Base-by-base conservation (phyloP, 129 eudicot species). In the Kitagawia praeruptora region DNA sequence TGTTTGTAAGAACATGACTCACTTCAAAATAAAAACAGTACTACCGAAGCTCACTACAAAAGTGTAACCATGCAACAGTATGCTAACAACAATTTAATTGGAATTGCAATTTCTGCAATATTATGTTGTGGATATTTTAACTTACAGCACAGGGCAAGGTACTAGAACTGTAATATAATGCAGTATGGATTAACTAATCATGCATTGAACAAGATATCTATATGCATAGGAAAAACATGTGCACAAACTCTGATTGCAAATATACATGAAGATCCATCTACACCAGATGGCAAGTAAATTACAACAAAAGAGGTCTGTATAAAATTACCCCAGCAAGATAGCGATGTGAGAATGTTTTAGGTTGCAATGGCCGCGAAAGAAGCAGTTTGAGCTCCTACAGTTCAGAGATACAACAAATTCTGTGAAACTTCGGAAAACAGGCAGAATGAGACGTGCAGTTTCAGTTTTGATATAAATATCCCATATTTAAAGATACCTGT, bases 291-390 rank as follows among this genome's bases (percentile, higher is more conserved):
- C 72, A 75, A 18, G 44, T 28, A 47, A 21, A n/a, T 47, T 53
- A 51, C 67, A 66, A 48, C 21, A 78, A 77, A 80, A 56, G 42
- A 61, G 64, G 46, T n/a, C 5, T 18, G 46, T 73, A 37, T 27
- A 34, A 75, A 34, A 70, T 83, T 88, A 95, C 98, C 92, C 98
- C 98, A 70, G 98, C 96, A 85, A 95, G 82, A 83, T 80, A 95
- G 82, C 96, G 97, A 80, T 86, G 90, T 48, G 98, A 94, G 78
- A 94, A 92, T 70, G 98, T 75, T 80, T 87, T 90, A 34, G 98
- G 97, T 85, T 94, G 96, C 87, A 94, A 79, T 66, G 98, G 98
- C 75, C 90, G 89, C 41, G 96, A 92, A 75, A 94, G 89, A 64
- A 92, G 77, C 31, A 83, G 37, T 58, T 82, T 88, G 74, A 94